These are phyloP conservation scores for Neopestalotiopsis sp. DNA, from an alignment of 2,329 filamentous ascomycete genomes.

Conservation along the genomic window DNA sequence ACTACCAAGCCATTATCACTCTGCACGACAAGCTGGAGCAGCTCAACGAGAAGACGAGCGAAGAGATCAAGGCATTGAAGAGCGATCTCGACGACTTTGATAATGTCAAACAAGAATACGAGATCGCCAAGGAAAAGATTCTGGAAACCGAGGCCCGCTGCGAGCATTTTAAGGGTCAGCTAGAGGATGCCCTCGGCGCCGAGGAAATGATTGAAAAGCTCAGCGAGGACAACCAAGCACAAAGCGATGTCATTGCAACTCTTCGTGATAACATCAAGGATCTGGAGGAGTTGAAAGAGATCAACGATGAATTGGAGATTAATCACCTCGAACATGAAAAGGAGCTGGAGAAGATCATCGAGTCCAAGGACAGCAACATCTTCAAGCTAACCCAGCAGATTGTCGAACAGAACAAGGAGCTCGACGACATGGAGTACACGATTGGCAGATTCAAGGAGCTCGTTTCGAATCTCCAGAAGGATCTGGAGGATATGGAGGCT, in stretches of 20 bases:
- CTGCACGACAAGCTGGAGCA: constrained; percentile 88
- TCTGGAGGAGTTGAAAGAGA: constrained; percentile 85
- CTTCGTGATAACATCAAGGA: constrained; percentile 84
- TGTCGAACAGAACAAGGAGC: constrained; percentile 75
- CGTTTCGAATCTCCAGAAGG: constrained; percentile 81
- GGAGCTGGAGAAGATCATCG: constrained; percentile 91
- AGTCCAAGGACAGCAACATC: constrained; percentile 84
- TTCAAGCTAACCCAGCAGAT: constrained; percentile 79
- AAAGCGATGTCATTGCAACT: constrained; percentile 83
- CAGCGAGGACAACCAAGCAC: constrained; percentile 82
- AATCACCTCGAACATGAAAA: constrained; percentile 94
- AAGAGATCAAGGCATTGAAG: constrained; percentile 75
- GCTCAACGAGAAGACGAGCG: constrained; percentile 78
- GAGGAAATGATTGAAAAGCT: constrained; percentile 96
- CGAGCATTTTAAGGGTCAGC: constrained; percentile 86
- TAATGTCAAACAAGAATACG: constrained; percentile 71
- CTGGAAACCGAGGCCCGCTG: constrained; percentile 74
- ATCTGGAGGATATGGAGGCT: constrained; percentile 89
- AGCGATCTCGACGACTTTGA: constrained; percentile 73
- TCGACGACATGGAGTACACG: constrained; percentile 90
- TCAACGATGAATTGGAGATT: constrained; percentile 92
- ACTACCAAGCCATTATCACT: constrained; percentile 83
- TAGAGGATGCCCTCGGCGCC: constrained; percentile 85
- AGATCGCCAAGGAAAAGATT: constrained; percentile 74
- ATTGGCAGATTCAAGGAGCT: constrained; percentile 87